phyloP scores from a whole-genome alignment of 805 yeast species.

The Vanderwaltozyma tropicalis region DNA sequence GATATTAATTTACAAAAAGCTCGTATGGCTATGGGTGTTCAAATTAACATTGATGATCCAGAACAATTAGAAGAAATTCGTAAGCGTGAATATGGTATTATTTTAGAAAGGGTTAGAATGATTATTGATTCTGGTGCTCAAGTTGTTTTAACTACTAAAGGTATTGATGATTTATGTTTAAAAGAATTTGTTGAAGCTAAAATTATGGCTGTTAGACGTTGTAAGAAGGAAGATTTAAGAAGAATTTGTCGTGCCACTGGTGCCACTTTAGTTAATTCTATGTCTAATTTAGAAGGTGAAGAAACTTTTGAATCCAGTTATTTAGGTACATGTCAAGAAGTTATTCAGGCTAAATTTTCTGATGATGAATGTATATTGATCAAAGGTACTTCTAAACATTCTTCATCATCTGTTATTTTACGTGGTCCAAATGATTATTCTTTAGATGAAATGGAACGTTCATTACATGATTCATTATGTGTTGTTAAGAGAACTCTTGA shows the following conservation, averaged over 20 bases:
- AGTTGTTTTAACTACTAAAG: constrained; percentile 86
- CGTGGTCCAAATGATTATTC: constrained; percentile 95
- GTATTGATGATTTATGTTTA: constrained; percentile 85
- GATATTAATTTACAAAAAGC: constrained; percentile 93
- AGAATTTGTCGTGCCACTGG: constrained; percentile 98
- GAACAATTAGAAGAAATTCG: constrained; percentile 91
- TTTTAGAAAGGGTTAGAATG: constrained; percentile 71
- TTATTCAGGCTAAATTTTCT: constrained; percentile 78
- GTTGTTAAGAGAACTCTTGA: constrained; percentile 95
- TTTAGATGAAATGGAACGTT: constrained; percentile 97
- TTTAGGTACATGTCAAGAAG: constrained; percentile 85
- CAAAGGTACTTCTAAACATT: constrained; percentile 83
- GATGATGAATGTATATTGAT: constrained; percentile 95
- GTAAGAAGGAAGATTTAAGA: constrained; percentile 91
- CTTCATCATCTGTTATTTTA: constrained; percentile 80
- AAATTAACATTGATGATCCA: constrained; percentile 93
- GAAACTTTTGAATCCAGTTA: constrained; percentile 79
- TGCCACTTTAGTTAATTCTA: constrained; percentile 74
- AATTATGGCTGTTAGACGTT: constrained; percentile 92
- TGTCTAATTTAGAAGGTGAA: constrained; percentile 93
- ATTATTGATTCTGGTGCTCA: constrained; percentile 84
- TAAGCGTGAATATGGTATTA: constrained; percentile 77
- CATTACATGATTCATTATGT: constrained; percentile 84
- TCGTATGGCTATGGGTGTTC: constrained; percentile 96
- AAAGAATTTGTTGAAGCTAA: constrained; percentile 87